Percentiles rank a stretch among this genome's conserved stretches.
These are phyloP conservation scores for Arthrinium puccinioides DNA, from an alignment of 2,329 filamentous ascomycete genomes.

Conservation along the genomic window DNA sequence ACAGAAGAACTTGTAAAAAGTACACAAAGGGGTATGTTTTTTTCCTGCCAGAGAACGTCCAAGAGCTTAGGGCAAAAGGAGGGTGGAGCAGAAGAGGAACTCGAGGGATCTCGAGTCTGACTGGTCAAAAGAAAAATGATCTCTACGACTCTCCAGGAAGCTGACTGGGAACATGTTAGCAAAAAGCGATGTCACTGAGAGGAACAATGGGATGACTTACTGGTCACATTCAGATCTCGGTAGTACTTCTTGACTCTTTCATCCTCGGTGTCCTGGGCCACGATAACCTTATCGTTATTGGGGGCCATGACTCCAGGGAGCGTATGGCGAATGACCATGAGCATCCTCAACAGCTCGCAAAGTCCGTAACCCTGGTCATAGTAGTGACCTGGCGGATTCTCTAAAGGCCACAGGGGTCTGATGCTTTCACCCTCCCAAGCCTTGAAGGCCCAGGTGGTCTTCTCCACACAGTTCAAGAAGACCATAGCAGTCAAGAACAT, in stretches of 20 bases:
- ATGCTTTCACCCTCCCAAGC: constrained; percentile 59
- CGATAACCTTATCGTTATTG: constrained; percentile 39
- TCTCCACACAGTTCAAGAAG: constrained; percentile 59
- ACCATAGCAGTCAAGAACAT: constrained; percentile 56
- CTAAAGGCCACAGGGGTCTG: constrained; percentile 53
- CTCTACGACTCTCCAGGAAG: constrained; percentile 38
- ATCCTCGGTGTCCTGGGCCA: constrained; percentile 36
- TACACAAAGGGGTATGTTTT: too few species aligned
- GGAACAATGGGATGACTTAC: constrained; percentile 34
- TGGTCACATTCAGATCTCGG: constrained; percentile 46
- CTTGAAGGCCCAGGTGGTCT: constrained; percentile 62
- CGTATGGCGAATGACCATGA: constrained; percentile 52
- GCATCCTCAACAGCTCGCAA: constrained; percentile 52
- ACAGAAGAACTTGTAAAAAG: too few species aligned
- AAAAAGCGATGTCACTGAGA: neutral
- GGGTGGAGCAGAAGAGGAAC: constrained; percentile 35
- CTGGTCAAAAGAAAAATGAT: constrained; percentile 43
- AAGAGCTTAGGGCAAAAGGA: constrained; percentile 28
- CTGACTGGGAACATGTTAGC: constrained; percentile 20
- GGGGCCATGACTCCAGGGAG: constrained; percentile 44
- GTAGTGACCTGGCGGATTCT: constrained; percentile 48
- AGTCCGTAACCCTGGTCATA: constrained; percentile 53
- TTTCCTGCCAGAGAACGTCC: too few species aligned
- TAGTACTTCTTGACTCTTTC: constrained; percentile 44
- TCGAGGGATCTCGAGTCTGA: constrained; percentile 39